Conservation (phyloP, 768 basidiomycete species). For the Tylopilus plumbeoviolaceoides region DNA sequence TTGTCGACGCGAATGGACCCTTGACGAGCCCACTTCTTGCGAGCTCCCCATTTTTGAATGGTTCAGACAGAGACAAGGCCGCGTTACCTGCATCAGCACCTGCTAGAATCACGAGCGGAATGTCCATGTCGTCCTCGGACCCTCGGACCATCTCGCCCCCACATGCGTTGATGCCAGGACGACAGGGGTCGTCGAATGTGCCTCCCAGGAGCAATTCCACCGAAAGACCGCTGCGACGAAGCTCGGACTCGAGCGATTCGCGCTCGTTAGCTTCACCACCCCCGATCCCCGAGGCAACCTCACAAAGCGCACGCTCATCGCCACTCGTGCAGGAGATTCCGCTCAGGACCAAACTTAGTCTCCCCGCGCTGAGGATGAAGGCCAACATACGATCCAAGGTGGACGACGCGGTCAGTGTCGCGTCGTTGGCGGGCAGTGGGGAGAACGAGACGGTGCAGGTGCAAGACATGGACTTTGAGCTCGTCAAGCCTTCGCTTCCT, state of each 20-base stretch:
- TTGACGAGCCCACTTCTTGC: conserved; percentile 8
- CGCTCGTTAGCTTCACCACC: conserved; percentile 40
- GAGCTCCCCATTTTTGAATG: conserved; percentile 9
- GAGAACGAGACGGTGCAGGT: conserved; percentile 65
- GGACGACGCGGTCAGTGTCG: conserved; percentile 30
- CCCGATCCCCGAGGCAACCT: conserved; percentile 36
- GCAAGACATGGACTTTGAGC: conserved; percentile 78
- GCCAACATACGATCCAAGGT: conserved; percentile 23
- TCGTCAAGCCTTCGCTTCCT: conserved; percentile 59
- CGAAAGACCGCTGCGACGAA: conserved; percentile 18
- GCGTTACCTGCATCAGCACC: conserved; percentile 6
- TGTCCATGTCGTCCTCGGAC: conserved; percentile 14
- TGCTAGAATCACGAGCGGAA: neutral
- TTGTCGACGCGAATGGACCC: neutral
- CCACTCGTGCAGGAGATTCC: conserved; percentile 28
- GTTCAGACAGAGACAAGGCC: conserved; percentile 22
- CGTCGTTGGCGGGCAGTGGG: conserved; percentile 20
- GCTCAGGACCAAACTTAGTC: conserved; percentile 60
- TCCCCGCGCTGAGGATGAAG: conserved; percentile 59
- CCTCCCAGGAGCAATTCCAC: conserved; percentile 16
- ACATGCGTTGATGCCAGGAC: conserved; percentile 8
- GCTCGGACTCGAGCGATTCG: conserved; percentile 29
- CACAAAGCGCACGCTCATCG: conserved; percentile 26
- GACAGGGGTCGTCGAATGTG: conserved; percentile 18
- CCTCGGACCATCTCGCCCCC: conserved; percentile 10